Conservation (phyloP, 176 grass and related monocot species). For the Secale cereale region DNA sequence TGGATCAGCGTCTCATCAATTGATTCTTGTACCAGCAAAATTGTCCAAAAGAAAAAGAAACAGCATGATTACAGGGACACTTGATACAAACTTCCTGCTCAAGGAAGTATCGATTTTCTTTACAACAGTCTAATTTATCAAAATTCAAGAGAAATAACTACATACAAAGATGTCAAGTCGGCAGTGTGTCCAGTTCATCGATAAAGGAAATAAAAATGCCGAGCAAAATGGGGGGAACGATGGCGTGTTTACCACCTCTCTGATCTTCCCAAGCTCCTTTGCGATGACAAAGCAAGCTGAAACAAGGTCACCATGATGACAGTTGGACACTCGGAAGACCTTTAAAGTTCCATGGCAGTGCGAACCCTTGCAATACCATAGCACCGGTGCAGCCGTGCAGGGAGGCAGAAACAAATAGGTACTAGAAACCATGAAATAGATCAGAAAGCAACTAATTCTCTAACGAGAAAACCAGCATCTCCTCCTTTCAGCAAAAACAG, state of each 20-base stretch:
- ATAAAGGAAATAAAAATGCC: conserved; percentile 16
- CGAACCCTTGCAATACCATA: neutral
- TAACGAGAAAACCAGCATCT: conserved; percentile 30
- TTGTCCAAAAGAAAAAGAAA: neutral
- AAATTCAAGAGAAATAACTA: conserved; percentile 22
- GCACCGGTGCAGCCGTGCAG: neutral
- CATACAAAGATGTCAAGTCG: conserved; percentile 29
- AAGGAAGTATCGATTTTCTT: conserved; percentile 20
- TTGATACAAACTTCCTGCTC: conserved; percentile 9
- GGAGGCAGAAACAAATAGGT: conserved; percentile 27
- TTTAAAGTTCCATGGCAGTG: neutral
- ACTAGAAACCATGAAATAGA: conserved; percentile 18
- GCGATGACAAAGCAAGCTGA: conserved; percentile 1
- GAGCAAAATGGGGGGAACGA: neutral
- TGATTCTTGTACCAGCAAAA: conserved; percentile 12
- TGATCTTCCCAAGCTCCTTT: conserved; percentile 17
- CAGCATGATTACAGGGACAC: neutral
- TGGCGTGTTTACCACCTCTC: conserved; percentile 13
- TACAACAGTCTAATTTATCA: conserved; percentile 35
- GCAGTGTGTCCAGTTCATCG: conserved; percentile 12
- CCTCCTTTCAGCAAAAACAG: neutral
- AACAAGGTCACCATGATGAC: conserved; percentile 19
- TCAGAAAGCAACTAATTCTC: conserved; percentile 27
- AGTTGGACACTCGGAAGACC: neutral
- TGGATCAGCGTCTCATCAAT: neutral